Evolutionary conservation across 2,329 filamentous ascomycete species (phyloP), one percentile per base, ranked within the genome.

Genomic region (Fusarium haematococcum): DNA sequence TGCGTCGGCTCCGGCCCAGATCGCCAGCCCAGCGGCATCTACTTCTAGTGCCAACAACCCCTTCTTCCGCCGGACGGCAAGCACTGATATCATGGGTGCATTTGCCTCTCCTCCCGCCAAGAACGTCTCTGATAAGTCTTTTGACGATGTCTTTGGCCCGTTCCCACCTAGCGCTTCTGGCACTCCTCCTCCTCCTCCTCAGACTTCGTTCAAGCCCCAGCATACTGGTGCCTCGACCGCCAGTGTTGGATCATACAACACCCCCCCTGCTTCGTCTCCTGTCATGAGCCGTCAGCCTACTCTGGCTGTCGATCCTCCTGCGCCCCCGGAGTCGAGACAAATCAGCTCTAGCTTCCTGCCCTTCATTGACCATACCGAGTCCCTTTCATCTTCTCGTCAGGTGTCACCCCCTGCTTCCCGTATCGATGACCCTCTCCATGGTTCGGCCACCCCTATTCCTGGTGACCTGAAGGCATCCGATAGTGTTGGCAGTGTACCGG

Each of bases 101-200:
- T 91, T 90, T 70, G 80, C 85, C 33, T 84, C 87, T 13, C 85
- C 87, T 14, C 83, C 87, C 13, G 78, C 84, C 45, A 84, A 85
- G 76, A 84, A 85, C 57, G 86, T 86, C 66, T 86, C 87, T 58
- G 92, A 94, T 74, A 91, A 89, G 82, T 91, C 92, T 5, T 97
- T 97, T 81, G 94, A 97, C 80, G 95, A 93, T 78, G 91, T 98
- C 52, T 98, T 97, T 82, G 95, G 95, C 2, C 91, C 92, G 1
- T 91, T 91, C 77, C 84, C 85, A 18, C 81, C 85, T 14, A 83
- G 83, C 71, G 80, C 84, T 65, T 84, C 83, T 10, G 82, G 80
- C 63, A 86, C 83, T 58, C 84, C 84, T 32, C 85, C 86, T 27
- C 85, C 86, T 27, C 84, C 86, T 63, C 86, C 84, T 4, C 68